Base-by-base conservation (phyloP, 176 grass and related monocot genomes). In the Carex scoparia region DNA sequence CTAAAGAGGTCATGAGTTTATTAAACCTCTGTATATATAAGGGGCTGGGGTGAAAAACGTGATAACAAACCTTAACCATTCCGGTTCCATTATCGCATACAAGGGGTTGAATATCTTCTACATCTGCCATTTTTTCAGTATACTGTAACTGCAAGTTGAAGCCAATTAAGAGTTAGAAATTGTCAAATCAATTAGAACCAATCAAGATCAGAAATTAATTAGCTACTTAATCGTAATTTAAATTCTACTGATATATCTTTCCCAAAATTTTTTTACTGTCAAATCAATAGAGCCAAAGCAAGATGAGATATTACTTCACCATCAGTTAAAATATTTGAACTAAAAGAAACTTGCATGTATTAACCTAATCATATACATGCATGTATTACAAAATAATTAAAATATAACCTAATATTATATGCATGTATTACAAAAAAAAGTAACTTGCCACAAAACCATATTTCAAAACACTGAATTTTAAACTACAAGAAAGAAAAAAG, bases 41-140 rank as follows among this genome's bases (percentile, higher is more conserved):
- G 23, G 23, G 23, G 23, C 23, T 23, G 23, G 23, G 23, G 23
- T 23, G 23, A 23, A 23, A 23, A 23, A 23, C 23, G 23, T 23
- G 23, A 23, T 23, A 23, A 23, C 79, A 2, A 65, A 97, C 94
- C 94, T 97, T 97, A 71, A 93, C 94, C 94, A 97, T 97, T 86
- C 94, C 94, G 4, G 94, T 97, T 35, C 94, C 94, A 84, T 97
- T 97, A 88, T 97, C 94, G 6, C 94, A 97, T 49, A 97, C 94
- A 84, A 97, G 81, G 7, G 94, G 91, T 77, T 91, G 91, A 64
- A 97, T 75, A 79, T 97, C 94, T 77, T 97, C 94, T 4, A 46
- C 54, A 66, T 97, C 94, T 64, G 94, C 89, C 94, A 97, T 97
- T 79, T 53, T 62, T 80, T 89, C 56, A 78, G 65, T 46, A 79